A percentile compares a stretch with the other conserved stretches of the same genome.
These are phyloP conservation scores for Phytophthora ramorum DNA, from an alignment of 352 stramenopile genomes.

Conservation along the genomic window DNA sequence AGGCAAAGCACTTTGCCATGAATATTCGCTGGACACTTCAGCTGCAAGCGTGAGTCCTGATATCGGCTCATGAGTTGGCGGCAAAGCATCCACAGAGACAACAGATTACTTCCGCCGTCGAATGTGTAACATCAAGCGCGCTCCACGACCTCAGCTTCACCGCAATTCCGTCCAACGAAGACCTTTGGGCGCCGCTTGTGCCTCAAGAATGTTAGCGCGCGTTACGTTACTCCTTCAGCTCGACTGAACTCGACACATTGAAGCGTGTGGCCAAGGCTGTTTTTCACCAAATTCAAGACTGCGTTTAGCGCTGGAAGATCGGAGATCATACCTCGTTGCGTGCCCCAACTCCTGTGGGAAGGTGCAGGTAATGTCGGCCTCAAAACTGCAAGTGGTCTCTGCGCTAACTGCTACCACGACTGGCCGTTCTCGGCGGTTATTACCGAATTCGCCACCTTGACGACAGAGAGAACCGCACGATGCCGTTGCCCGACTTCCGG, in stretches of 20 bases:
- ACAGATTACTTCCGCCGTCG: slow-evolving; percentile 1
- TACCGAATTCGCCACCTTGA: slow-evolving; percentile 31
- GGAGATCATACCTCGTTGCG: slow-evolving; percentile 17
- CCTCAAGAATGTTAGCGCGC: slow-evolving; percentile 12
- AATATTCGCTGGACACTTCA: slow-evolving; percentile 21
- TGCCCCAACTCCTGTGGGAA: slow-evolving; percentile 21
- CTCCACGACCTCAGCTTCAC: slow-evolving; percentile 12
- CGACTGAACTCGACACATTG: slow-evolving; percentile 25
- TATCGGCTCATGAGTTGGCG: not conserved
- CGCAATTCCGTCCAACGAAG: slow-evolving; percentile 10
- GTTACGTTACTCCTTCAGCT: slow-evolving; percentile 29
- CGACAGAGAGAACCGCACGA: slow-evolving; percentile 13
- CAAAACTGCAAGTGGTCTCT: slow-evolving; percentile 15
- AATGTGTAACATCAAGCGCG: slow-evolving; percentile 28
- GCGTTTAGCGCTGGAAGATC: slow-evolving; percentile 7
- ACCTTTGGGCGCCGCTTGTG: slow-evolving; percentile 3
- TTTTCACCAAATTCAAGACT: slow-evolving; percentile 13
- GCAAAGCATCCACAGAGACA: not conserved
- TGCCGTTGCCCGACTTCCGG: slow-evolving; percentile 32
- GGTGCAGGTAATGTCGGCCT: slow-evolving; percentile 1
- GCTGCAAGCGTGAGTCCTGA: slow-evolving; percentile 8
- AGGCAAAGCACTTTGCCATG: slow-evolving; percentile 5
- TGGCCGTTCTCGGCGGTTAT: slow-evolving; percentile 24
- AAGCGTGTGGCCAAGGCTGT: slow-evolving; percentile 18
- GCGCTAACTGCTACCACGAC: slow-evolving; percentile 12